These are phyloP conservation scores for Rozella allomycis DNA, from an alignment of 371 early-diverging fungal species.

Conservation along the genomic window DNA sequence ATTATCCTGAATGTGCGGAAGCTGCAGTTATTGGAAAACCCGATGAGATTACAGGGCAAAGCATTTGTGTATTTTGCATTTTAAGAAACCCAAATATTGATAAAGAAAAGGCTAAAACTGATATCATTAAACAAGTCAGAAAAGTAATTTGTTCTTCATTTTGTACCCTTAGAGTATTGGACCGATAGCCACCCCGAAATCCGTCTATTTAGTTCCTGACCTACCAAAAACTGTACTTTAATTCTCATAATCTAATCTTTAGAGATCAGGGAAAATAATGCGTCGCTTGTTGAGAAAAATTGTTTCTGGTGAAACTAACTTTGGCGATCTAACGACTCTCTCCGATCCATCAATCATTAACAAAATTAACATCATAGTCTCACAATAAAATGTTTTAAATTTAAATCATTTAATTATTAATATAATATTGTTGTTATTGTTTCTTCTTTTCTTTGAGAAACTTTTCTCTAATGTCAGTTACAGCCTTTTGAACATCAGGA, in stretches of 20 bases:
- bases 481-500: no score
- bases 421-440: no score
- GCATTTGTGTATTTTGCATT: slow-evolving; percentile 30
- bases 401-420: no score
- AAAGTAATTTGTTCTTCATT: slow-evolving; percentile 82
- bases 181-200: slow-evolving; percentile 61
- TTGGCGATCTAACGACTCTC: slow-evolving; percentile 71
- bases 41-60: slow-evolving; percentile 79
- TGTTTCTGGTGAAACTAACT: slow-evolving; percentile 52
- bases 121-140: slow-evolving; percentile 52
- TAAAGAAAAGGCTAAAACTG: slow-evolving; percentile 17
- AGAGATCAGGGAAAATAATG: slow-evolving; percentile 20
- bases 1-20: slow-evolving; percentile 44
- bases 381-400: no score
- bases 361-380: no score
- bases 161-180: no score
- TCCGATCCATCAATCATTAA: slow-evolving; percentile 52
- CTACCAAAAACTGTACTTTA: slow-evolving; percentile 97
- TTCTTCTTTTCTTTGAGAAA: no score
- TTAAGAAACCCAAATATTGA: slow-evolving; percentile 6
- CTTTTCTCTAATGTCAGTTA: no score
- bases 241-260: slow-evolving; percentile 50
- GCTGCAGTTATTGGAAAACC: slow-evolving; percentile 79
- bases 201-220: slow-evolving; percentile 55
- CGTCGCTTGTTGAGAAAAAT: slow-evolving; percentile 74